Evolutionary conservation across 2,329 filamentous ascomycete genomes (phyloP), one percentile per base, ranked within the genome.

Genomic region (Tolypocladium guangdongense): DNA sequence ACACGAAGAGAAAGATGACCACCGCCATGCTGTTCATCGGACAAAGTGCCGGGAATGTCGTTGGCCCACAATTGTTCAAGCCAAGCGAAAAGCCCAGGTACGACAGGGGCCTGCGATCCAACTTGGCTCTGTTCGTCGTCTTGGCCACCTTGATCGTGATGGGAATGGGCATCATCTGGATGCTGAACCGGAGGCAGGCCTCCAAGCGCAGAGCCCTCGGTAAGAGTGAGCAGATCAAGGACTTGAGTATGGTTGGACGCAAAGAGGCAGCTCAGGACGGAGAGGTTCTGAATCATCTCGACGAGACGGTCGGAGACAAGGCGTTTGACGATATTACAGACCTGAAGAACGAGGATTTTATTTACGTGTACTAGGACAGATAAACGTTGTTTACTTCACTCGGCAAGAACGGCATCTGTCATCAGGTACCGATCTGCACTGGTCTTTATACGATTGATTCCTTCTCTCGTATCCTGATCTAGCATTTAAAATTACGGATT

Each of bases 1-100:
- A 87, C 61, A 87, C 84, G 0, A 88, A 88, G 67, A 80, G 81
- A 57, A 87, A 86, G 61, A 77, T 79, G 11, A 84, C 79, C 0
- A 86, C 82, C 0, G 82, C 77, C 14, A 72, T 85, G 8, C 70
- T 87, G 1, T 84, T 87, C 60, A 75, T 87, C 47, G 82, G 83
- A 4, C 78, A 83, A 55, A 84, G 78, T 51, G 78, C 77, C 1
- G 84, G 84, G 6, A 87, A 88, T 58, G 80, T 87, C 39, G 70
- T 86, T 24, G 84, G 83, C 0, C 84, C 84, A 0, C 76, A 82
- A 48, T 70, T 87, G 0, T 87, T 84, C 65, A 82, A 77, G 5
- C 78, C 80, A 0, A 74, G 74, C 53, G 71, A 64, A 64, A 69
- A 52, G 59, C 68, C 55, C 63, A 69, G 60, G 0, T 70, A 68